phyloP scores from a whole-genome alignment of 768 basidiomycete species.

The Phlegmacium glaucopus region DNA sequence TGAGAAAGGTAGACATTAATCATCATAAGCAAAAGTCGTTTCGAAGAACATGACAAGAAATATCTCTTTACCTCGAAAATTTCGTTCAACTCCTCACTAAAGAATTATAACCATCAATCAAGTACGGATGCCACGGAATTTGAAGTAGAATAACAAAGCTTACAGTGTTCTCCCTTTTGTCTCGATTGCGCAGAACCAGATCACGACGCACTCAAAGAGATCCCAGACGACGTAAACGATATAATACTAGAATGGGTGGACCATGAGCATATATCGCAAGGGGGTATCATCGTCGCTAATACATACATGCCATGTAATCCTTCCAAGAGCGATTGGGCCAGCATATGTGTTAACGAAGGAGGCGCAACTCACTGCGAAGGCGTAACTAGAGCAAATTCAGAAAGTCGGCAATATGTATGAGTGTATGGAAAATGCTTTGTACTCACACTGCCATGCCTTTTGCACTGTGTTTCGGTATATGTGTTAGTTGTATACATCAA shows the following conservation, averaged over 20 bases:
- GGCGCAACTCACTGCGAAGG: constrained; percentile 39
- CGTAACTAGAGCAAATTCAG: constrained; percentile 25
- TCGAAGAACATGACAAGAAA: background rate
- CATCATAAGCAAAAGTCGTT: too few relatives aligned
- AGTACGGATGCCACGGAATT: background rate
- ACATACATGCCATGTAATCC: constrained; percentile 32
- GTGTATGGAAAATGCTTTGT: too few relatives aligned
- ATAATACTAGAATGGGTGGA: constrained; percentile 23
- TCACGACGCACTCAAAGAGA: constrained; percentile 33
- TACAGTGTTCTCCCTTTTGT: constrained; percentile 41
- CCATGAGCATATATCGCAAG: background rate
- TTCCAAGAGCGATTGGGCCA: constrained; percentile 30
- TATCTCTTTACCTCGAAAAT: constrained; percentile 30
- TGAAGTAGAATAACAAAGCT: constrained; percentile 10
- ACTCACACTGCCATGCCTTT: constrained; percentile 59
- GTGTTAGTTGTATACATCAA: background rate
- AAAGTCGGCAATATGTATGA: constrained; percentile 4
- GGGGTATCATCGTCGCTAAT: background rate
- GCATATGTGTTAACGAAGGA: constrained; percentile 52
- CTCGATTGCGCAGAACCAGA: constrained; percentile 39
- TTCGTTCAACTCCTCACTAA: constrained; percentile 39
- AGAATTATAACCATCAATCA: background rate
- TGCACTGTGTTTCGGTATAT: constrained; percentile 30
- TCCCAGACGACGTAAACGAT: constrained; percentile 40
- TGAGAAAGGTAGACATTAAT: constrained; percentile 15